phyloP scores from a whole-genome alignment of 2,329 filamentous ascomycete genomes.

The Sarocladium oryzae region DNA sequence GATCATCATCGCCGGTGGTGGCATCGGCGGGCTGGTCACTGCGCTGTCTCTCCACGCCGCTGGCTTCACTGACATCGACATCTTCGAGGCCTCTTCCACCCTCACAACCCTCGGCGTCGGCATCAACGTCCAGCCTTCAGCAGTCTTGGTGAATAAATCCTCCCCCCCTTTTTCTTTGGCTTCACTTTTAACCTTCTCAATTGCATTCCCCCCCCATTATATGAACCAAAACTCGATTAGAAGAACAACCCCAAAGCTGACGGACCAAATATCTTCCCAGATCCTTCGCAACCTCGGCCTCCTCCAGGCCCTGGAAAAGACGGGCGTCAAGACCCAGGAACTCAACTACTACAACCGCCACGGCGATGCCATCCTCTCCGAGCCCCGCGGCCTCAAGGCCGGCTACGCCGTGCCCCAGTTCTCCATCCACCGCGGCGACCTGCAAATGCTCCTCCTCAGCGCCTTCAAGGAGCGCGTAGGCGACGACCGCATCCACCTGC shows the following conservation, averaged over 20 bases:
- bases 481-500: constrained; percentile 1
- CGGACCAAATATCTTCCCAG: neutral
- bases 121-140: constrained; percentile 8
- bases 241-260: too few relatives aligned
- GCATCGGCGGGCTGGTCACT: constrained; percentile 4
- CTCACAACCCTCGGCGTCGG: constrained; percentile 5
- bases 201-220: too few relatives aligned
- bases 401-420: constrained; percentile 6
- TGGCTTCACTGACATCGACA: constrained; percentile 6
- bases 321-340: constrained; percentile 5
- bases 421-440: constrained; percentile 7
- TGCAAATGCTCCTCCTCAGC: constrained; percentile 7
- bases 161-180: too few relatives aligned
- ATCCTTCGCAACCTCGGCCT: constrained; percentile 6
- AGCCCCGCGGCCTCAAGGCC: neutral
- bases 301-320: constrained; percentile 2
- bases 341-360: constrained; percentile 9
- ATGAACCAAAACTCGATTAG: too few relatives aligned
- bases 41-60: constrained; percentile 2
- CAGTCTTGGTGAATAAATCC: neutral
- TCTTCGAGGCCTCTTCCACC: neutral
- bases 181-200: too few relatives aligned
- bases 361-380: constrained; percentile 8
- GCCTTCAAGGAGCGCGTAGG: constrained; percentile 1
- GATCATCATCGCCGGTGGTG: constrained; percentile 6